Percentiles rank a stretch among this genome's conserved stretches.
These are phyloP conservation scores for Starmerella etchellsii DNA, from an alignment of 805 yeast species.

Conservation along the genomic window DNA sequence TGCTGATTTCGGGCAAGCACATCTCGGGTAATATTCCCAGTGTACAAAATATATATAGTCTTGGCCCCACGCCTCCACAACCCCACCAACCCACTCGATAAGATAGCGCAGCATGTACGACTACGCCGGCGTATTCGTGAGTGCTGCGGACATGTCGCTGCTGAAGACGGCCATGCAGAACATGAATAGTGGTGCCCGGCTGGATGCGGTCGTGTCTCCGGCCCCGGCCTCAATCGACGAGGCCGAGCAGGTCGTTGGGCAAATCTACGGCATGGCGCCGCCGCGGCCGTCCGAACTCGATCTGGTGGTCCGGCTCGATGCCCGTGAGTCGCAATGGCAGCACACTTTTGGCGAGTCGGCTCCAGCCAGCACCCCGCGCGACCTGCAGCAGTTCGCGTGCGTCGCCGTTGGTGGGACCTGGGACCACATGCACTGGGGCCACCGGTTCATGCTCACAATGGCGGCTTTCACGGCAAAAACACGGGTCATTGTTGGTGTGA, in stretches of 20 bases:
- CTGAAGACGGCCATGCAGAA: slow-evolving; percentile 1
- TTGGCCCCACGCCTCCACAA: slow-evolving; percentile 9
- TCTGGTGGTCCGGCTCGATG: slow-evolving; percentile 5
- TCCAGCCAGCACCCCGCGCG: no score
- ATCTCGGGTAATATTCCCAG: no score
- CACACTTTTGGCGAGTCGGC: not conserved
- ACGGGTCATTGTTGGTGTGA: slow-evolving; percentile 64
- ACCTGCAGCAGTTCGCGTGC: not conserved
- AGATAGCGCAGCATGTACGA: no score
- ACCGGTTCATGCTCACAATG: slow-evolving; percentile 66
- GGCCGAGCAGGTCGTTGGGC: slow-evolving; percentile 4
- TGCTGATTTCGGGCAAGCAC: no score
- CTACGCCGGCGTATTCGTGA: no score
- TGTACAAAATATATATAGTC: no score
- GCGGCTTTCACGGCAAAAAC: slow-evolving; percentile 47
- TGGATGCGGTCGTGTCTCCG: slow-evolving; percentile 14
- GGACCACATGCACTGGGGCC: slow-evolving; percentile 94
- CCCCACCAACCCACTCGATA: not conserved
- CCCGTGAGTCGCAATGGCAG: slow-evolving; percentile 2
- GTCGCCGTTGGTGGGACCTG: slow-evolving; percentile 85
- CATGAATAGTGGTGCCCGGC: slow-evolving; percentile 7
- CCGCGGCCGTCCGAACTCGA: slow-evolving; percentile 3
- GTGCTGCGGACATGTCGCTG: not conserved
- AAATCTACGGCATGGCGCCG: slow-evolving; percentile 14
- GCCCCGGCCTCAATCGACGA: slow-evolving; percentile 5